A percentile compares a stretch with the other conserved stretches of the same genome.
Conservation (phyloP, 352 stramenopile species). For the Phytophthora sansomeana region DNA sequence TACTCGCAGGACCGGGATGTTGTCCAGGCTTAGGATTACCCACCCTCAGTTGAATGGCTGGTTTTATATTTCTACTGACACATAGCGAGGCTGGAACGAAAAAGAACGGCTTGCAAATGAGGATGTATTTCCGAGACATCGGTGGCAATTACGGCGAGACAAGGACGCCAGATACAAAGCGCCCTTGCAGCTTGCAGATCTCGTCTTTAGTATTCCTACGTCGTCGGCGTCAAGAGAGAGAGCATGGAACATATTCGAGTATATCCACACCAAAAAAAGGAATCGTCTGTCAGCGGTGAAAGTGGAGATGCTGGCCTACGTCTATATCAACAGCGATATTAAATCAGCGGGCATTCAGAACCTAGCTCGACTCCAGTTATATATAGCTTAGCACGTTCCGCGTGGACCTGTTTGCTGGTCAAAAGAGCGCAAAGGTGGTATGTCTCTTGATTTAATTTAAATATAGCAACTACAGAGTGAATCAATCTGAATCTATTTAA, state of each 20-base stretch:
- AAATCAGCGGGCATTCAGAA: too few species aligned
- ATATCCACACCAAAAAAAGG: conserved; percentile 4
- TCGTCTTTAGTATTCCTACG: conserved; percentile 7
- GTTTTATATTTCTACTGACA: background rate
- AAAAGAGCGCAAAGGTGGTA: too few species aligned
- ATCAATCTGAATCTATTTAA: too few species aligned
- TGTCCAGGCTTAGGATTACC: too few species aligned
- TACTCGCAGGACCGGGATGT: too few species aligned
- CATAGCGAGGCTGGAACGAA: background rate
- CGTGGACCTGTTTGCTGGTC: too few species aligned
- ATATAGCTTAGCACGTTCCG: too few species aligned
- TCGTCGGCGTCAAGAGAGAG: conserved; percentile 12
- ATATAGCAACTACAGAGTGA: too few species aligned
- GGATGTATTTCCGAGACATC: background rate
- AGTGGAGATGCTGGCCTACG: conserved; percentile 1
- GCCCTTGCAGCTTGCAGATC: background rate
- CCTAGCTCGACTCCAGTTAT: too few species aligned
- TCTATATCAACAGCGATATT: conserved; percentile 14
- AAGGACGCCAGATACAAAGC: too few species aligned
- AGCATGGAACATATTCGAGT: conserved; percentile 2
- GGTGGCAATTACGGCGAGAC: background rate
- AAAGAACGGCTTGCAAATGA: conserved; percentile 3
- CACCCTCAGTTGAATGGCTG: conserved; percentile 4
- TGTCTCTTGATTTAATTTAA: too few species aligned
- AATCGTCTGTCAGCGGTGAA: background rate